Conservation (phyloP, 2,329 filamentous ascomycete genomes). For the Ophiostoma quercus region DNA sequence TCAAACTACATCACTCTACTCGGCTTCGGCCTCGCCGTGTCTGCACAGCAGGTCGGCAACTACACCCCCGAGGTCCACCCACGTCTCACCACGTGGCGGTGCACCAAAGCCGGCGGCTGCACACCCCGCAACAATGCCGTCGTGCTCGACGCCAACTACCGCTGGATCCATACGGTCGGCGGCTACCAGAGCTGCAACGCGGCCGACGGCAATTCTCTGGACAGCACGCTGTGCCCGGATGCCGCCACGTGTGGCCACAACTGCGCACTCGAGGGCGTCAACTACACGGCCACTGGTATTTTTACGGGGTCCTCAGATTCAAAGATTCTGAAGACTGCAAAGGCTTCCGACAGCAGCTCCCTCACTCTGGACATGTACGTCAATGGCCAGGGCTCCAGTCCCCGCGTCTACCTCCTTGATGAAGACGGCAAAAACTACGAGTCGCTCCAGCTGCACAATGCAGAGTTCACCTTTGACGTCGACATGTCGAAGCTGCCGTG, state of each 20-base stretch:
- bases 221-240: conserved; percentile 44
- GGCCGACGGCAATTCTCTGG: conserved; percentile 41
- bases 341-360: background rate
- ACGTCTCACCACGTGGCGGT: conserved; percentile 16
- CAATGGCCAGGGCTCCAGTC: conserved; percentile 34
- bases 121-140: conserved; percentile 29
- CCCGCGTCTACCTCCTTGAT: conserved; percentile 34
- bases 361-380: background rate
- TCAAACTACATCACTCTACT: background rate
- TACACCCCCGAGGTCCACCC: conserved; percentile 15
- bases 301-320: background rate
- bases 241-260: conserved; percentile 47
- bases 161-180: conserved; percentile 48
- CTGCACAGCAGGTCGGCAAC: conserved; percentile 15
- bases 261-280: conserved; percentile 51
- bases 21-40: background rate
- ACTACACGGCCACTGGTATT: conserved; percentile 1
- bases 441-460: conserved; percentile 53
- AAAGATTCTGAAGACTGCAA: no score
- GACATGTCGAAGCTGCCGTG: conserved; percentile 57
- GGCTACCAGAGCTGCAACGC: conserved; percentile 48
- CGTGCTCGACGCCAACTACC: conserved; percentile 53
- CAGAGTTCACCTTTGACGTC: conserved; percentile 61
- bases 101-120: conserved; percentile 17
- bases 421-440: conserved; percentile 32